Evolutionary conservation across 2,329 filamentous ascomycete genomes (phyloP).

Genomic region (Epichloe bromicola): DNA sequence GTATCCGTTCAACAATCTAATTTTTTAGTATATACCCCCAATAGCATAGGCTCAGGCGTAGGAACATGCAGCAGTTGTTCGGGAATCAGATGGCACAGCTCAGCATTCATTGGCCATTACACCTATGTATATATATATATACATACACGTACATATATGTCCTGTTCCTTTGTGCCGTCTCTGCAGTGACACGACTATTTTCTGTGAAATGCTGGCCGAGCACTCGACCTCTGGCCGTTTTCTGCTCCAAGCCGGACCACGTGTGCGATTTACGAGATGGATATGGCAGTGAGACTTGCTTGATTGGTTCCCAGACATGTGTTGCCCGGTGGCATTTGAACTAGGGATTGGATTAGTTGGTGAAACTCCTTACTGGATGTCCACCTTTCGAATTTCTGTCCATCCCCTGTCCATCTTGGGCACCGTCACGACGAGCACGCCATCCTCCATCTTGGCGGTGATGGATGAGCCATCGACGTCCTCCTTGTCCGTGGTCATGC

Average conservation of each 20-base stretch:
- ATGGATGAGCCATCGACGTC: constrained; percentile 56
- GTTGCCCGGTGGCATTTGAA: no score
- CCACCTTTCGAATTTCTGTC: constrained; percentile 48
- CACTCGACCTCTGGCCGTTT: no score
- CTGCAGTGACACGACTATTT: no score
- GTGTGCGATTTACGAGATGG: no score
- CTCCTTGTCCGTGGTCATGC: constrained; percentile 29
- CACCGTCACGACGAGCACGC: constrained; percentile 62
- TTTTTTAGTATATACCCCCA: constrained; percentile 14
- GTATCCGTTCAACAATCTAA: constrained; percentile 11
- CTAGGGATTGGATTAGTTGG: no score
- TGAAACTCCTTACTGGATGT: constrained; percentile 31
- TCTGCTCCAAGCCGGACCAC: no score
- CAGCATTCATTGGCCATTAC: neutral
- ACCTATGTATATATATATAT: no score
- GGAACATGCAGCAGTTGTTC: neutral
- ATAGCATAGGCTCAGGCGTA: neutral
- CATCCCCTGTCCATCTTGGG: constrained; percentile 58
- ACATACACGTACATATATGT: no score
- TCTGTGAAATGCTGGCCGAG: no score
- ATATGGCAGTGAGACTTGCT: no score
- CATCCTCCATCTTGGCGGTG: constrained; percentile 65
- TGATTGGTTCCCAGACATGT: no score
- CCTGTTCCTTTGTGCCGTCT: neutral
- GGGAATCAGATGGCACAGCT: neutral